Evolutionary conservation across 1,139 yeast genomes (phyloP).

Genomic region (Saccharomyces hybrid): DNA sequence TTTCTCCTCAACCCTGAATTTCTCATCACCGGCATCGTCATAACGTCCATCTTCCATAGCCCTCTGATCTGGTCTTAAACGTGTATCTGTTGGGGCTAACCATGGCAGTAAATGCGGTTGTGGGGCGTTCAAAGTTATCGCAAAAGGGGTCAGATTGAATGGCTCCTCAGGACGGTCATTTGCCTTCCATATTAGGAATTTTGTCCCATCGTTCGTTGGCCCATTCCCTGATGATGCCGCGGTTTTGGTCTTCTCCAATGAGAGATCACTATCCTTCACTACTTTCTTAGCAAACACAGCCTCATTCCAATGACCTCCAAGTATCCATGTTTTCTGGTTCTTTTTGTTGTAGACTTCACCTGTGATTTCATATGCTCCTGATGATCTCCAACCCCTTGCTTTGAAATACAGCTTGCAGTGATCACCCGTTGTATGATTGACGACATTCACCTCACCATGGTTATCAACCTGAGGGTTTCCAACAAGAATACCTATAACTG

Average conservation of each 20-base stretch:
- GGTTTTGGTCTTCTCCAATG: constrained; percentile 17
- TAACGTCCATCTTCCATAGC: constrained; percentile 96
- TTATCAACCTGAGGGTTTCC: constrained; percentile 96
- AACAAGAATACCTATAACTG: constrained; percentile 89
- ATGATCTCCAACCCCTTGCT: constrained; percentile 94
- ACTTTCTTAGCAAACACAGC: constrained; percentile 72
- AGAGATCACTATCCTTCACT: constrained; percentile 20
- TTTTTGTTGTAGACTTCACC: constrained; percentile 60
- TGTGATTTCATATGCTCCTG: constrained; percentile 81
- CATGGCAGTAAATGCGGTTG: constrained; percentile 48
- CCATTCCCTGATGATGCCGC: constrained; percentile 11
- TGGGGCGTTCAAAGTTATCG: constrained; percentile 76
- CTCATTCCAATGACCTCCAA: constrained; percentile 97
- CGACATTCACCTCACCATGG: constrained; percentile 84
- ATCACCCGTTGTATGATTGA: constrained; percentile 84
- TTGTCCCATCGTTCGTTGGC: constrained; percentile 44
- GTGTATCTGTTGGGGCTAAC: constrained; percentile 85
- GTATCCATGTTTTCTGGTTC: constrained; percentile 59
- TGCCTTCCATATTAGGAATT: constrained; percentile 79
- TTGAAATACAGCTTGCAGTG: constrained; percentile 66
- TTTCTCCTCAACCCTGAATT: constrained; percentile 81
- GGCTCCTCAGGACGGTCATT: constrained; percentile 80
- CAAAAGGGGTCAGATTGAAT: constrained; percentile 85
- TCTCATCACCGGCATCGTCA: constrained; percentile 80
- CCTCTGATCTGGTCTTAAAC: constrained; percentile 93